phyloP scores from a whole-genome alignment of 805 yeast genomes.

The Hanseniaspora meyeri region DNA sequence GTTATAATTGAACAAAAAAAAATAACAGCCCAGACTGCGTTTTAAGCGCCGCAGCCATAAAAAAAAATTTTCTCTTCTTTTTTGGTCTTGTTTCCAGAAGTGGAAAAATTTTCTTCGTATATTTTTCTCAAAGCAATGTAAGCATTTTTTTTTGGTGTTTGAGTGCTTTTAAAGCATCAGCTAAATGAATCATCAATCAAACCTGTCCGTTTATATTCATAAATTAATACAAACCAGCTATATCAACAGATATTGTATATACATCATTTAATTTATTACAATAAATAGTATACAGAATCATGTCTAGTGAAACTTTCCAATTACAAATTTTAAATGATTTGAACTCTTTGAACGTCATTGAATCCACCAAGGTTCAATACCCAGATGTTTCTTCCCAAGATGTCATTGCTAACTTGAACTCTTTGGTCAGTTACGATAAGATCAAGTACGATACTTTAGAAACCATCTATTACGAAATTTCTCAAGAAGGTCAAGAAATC shows the following conservation, averaged over 20 bases:
- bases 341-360: constrained; percentile 49
- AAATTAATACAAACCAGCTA: no score
- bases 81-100: background rate
- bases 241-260: no score
- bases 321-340: constrained; percentile 50
- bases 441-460: constrained; percentile 62
- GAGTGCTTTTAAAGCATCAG: background rate
- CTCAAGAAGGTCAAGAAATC: constrained; percentile 73
- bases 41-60: background rate
- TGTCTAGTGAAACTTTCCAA: constrained; percentile 52
- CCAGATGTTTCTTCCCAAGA: constrained; percentile 52
- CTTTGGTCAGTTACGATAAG: constrained; percentile 75
- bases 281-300: background rate
- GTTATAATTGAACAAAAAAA: no score
- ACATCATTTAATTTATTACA: no score
- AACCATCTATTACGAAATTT: constrained; percentile 59
- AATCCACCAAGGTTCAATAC: constrained; percentile 57
- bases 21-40: no score
- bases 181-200: background rate
- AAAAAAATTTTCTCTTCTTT: background rate
- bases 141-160: background rate
- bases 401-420: constrained; percentile 72
- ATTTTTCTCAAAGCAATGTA: background rate
- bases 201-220: background rate
- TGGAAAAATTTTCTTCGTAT: background rate